Conservation (phyloP, 306 rosid species). For the Hippophae tibetana region DNA sequence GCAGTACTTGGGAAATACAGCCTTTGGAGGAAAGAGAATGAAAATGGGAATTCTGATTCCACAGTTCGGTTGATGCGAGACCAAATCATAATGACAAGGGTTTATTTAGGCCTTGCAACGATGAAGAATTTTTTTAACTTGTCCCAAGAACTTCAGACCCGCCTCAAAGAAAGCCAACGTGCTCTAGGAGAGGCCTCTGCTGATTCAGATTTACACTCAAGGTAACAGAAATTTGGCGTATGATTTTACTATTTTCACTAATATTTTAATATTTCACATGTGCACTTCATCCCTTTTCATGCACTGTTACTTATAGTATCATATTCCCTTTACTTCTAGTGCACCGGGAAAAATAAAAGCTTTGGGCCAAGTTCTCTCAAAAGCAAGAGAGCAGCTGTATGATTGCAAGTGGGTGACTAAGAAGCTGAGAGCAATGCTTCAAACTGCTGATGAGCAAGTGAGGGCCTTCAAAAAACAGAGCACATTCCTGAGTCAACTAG, state of each 20-base stretch:
- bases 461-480: slow-evolving; percentile 82
- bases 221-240: slow-evolving; percentile 31
- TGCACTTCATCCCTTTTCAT: slow-evolving; percentile 5
- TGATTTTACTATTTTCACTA: slow-evolving; percentile 10
- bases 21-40: slow-evolving; percentile 87
- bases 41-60: slow-evolving; percentile 61
- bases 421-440: slow-evolving; percentile 89
- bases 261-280: neutral
- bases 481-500: slow-evolving; percentile 86
- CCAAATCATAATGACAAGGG: slow-evolving; percentile 89
- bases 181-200: slow-evolving; percentile 62
- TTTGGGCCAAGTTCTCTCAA: slow-evolving; percentile 69
- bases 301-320: slow-evolving; percentile 10
- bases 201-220: slow-evolving; percentile 62
- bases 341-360: slow-evolving; percentile 56
- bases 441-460: slow-evolving; percentile 80
- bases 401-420: slow-evolving; percentile 77
- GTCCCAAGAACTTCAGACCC: slow-evolving; percentile 43
- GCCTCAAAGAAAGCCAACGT: slow-evolving; percentile 56
- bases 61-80: slow-evolving; percentile 80
- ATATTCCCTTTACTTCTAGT: slow-evolving; percentile 35
- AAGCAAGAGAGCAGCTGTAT: slow-evolving; percentile 66
- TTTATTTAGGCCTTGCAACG: slow-evolving; percentile 68
- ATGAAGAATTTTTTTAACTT: slow-evolving; percentile 51
- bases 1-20: slow-evolving; percentile 79